Evolutionary conservation across 257 asterid species (phyloP), one percentile per base, ranked within the genome.

Genomic region (Leonotis leonurus): DNA sequence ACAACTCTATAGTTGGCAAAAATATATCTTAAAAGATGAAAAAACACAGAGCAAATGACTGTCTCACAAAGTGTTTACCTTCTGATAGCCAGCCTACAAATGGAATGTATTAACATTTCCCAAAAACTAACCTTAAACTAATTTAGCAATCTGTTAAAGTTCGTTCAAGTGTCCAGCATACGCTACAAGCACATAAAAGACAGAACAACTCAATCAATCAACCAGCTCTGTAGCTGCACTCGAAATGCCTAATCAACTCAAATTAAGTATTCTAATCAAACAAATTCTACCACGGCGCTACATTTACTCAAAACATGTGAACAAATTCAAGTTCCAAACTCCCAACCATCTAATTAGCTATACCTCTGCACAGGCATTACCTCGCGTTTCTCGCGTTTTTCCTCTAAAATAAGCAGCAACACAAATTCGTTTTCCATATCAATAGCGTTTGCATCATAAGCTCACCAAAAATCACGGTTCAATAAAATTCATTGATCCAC

Each of bases 91-190:
- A 12, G 14, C 36, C 22, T 44, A 4, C 14, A 45, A 35, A 56
- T 22, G 41, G 35, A 51, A 24, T 21, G 54, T 61, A n/a, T 3
- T 1, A n/a, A n/a, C n/a, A n/a, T n/a, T 20, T 13, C 20, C 25
- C 24, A 70, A 0, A 9, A 29, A n/a, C 50, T 8, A 56, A 21
- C 50, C 35, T 14, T 43, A 46, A 56, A 67, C 37, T 62, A 62
- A 62, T 39, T 32, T 32, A 56, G 60, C 55, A 32, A 64, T 37
- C 52, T 5, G 18, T n/a, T n/a, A n/a, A n/a, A n/a, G n/a, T n/a
- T n/a, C n/a, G n/a, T n/a, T n/a, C n/a, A n/a, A n/a, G n/a, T n/a
- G n/a, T n/a, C n/a, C n/a, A 32, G 22, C 58, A 43, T 58, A 33
- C 21, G 27, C 33, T 13, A 44, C 35, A 24, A 27, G 27, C 10